These are phyloP conservation scores for Sorghum bicolor DNA, from an alignment of 176 grass and related monocot species.

Conservation along the genomic window Sorghum_bicolor_NCBIv3 NC_012876.2:6631501-6632000, in stretches of 20 bases:
- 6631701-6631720: not conserved
- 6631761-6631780: not conserved
- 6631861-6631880: slow-evolving; percentile 38
- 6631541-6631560: not conserved
- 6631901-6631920: slow-evolving; percentile 53
- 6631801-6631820: slow-evolving; percentile 44
- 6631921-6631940: not conserved
- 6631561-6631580: not conserved
- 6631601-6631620: not conserved
- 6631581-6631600: not conserved
- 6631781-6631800: slow-evolving; percentile 39
- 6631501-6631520: not conserved
- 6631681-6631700: not conserved
- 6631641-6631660: not conserved
- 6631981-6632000: not conserved
- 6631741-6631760: not conserved
- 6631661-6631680: not conserved
- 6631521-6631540: not conserved
- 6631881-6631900: slow-evolving; percentile 55
- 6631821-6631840: not conserved
- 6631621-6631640: not conserved
- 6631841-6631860: not conserved
- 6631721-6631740: not conserved
- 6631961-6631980: not conserved
- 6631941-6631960: not conserved